These are phyloP conservation scores for Solanum microdontum DNA, from an alignment of 257 asterid genomes.

Conservation along the genomic window DNA sequence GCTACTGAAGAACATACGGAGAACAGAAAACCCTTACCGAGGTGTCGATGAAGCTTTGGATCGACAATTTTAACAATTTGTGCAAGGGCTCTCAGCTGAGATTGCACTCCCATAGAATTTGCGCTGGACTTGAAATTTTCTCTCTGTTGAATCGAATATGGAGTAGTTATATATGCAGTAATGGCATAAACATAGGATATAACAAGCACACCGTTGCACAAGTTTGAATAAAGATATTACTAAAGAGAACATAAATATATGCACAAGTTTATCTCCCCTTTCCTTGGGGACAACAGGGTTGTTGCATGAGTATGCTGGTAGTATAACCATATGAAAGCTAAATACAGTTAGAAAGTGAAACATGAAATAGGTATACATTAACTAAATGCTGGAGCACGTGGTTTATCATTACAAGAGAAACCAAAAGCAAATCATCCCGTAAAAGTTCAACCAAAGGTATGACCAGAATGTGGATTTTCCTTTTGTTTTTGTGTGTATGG, in stretches of 20 bases:
- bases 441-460: background rate
- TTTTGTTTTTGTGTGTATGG: background rate
- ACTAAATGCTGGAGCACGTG: background rate
- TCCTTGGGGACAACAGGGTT: background rate
- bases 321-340: background rate
- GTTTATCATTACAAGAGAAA: background rate
- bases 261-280: background rate
- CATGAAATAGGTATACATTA: background rate
- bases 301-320: background rate
- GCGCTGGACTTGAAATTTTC: constrained; percentile 70
- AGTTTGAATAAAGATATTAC: background rate
- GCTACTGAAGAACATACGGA: background rate
- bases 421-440: background rate
- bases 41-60: constrained; percentile 90
- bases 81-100: constrained; percentile 70
- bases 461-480: background rate
- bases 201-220: background rate
- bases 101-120: constrained; percentile 81
- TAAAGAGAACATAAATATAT: background rate
- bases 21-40: constrained; percentile 45
- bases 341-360: background rate
- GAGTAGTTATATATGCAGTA: background rate
- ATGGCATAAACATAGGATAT: background rate
- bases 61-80: constrained; percentile 75
- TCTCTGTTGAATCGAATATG: constrained; percentile 41